Evolutionary conservation across 2,329 filamentous ascomycete species (phyloP), one percentile per base, ranked within the genome.

Genomic region (Cercospora citrullina): DNA sequence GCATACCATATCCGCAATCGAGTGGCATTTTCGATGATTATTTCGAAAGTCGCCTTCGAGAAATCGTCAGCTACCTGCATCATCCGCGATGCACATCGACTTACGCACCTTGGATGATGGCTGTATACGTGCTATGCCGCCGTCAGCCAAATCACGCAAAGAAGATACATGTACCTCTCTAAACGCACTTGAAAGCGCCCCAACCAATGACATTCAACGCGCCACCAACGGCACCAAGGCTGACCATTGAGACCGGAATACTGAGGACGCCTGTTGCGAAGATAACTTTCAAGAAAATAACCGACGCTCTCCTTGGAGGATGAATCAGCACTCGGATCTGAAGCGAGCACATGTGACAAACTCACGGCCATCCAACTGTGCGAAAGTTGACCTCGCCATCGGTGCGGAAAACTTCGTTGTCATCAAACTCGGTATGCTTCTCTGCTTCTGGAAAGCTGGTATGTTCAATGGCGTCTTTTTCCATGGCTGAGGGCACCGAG

Each of bases 241-340:
- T 75, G 62, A 81, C 81, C 80, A 85, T 81, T 1, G 83, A 79
- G 0, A 80, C 79, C 0, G 83, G 83, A n/a, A 85, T 83, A 4
- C 80, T 81, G 4, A 85, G 76, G 1, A 85, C 82, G 60, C 84
- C 83, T 1, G 82, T 84, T 10, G 83, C 83, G 69, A 85, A 84
- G 70, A 84, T 81, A 65, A 84, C 78, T 76, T 86, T 87, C 21
- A 86, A 74, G 65, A 87, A 85, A 69, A 87, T 86, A 26, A 86
- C 79, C 3, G 83, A 77, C 2, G 84, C 83, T 21, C 82, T 45
- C 31, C 62, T 64, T 10, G n/a, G 30, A 28, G n/a, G 9, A 12
- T 23, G 45, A 31, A 31, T 33, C 30, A 45, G 31, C 26, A 53
- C 53, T 42, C 12, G 30, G 16, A 39, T 39, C 36, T 42, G 33